Evolutionary conservation across 2,329 filamentous ascomycete genomes (phyloP), one percentile per base, ranked within the genome.

Genomic region (Xylaria sp.): DNA sequence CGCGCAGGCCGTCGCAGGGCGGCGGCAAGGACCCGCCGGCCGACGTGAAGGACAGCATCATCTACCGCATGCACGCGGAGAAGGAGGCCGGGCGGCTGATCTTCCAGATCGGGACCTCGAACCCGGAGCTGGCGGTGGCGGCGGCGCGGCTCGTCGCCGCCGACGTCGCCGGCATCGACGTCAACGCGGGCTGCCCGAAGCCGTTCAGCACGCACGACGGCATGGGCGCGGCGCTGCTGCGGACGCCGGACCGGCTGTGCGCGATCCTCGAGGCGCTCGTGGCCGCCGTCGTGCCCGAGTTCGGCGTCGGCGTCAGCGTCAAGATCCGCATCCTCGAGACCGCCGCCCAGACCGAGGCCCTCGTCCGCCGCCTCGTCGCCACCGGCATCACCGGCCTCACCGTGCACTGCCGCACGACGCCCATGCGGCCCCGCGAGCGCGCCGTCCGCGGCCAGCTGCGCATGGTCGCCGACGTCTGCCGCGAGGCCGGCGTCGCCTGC

Each of bases 111-210:
- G 94, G 94, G 54, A 96, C 93, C 0, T 85, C 92, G 8, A 87
- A 89, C 54, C 91, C 94, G 0, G 86, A 88, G 11, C 82, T 87
- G 24, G 94, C 94, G 1, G 92, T 97, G 0, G 77, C 89, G 70
- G 92, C 93, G 1, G 92, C 93, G 2, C 86, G 86, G 48, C 76
- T 97, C 16, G 88, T 99, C 18, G 94, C 92, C 0, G 82, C 77
- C 11, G 91, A 97, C 72, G 94, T 99, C 2, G 87, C 88, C 0
- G 94, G 94, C 56, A 97, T 99, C 64, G 94, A 97, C 71, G 89
- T 99, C 58, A 99, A 99, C 71, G 92, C 94, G 0, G 94, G 94
- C n/a, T 99, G 94, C 69, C 94, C 94, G 0, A 99, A 99, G 73
- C 90, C 93, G 0, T 99, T 99, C 74, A 96, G 90, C 67, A 96